These are phyloP conservation scores for thale cress (Arabidopsis thaliana) DNA, from an alignment of 345 rosid genomes.

Conservation along the genomic window TAIR10.1 NC_003071.7:11147501-11148000, in stretches of 20 bases:
- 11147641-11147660: neutral
- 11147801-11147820: conserved; percentile 20
- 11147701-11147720: neutral
- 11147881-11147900: conserved; percentile 14
- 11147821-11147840: conserved; percentile 19
- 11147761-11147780: neutral
- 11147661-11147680: neutral
- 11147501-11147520: neutral
- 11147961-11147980: conserved; percentile 53
- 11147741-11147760: neutral
- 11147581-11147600: neutral
- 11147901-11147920: conserved; percentile 42
- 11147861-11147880: conserved; percentile 10
- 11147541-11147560: neutral
- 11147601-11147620: neutral
- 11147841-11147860: conserved; percentile 16
- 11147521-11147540: neutral
- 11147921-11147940: conserved; percentile 59
- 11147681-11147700: neutral
- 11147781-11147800: conserved; percentile 30
- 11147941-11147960: conserved; percentile 57
- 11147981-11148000: conserved; percentile 64
- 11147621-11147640: neutral
- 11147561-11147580: too few species aligned
- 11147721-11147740: conserved; percentile 11